Percentiles rank a stretch among this genome's conserved stretches.
Evolutionary conservation across 768 basidiomycete species (phyloP).

Genomic region (Botryobasidium botryosum): DNA sequence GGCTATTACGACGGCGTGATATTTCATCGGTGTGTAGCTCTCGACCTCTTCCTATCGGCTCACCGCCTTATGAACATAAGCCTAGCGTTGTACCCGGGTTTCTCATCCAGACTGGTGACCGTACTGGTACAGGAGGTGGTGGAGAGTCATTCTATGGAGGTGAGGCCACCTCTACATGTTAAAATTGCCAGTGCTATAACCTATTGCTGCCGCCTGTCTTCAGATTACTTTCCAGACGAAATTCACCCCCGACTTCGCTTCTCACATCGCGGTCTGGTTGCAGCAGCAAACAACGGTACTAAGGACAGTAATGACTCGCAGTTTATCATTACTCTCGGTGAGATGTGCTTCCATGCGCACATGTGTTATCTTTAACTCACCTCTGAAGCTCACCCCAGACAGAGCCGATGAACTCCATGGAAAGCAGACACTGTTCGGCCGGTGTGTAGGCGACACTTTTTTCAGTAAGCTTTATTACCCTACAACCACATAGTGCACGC

Average conservation of each 20-base stretch:
- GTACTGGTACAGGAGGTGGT: slow-evolving; percentile 75
- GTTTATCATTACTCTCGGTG: slow-evolving; percentile 88
- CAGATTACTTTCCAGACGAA: slow-evolving; percentile 90
- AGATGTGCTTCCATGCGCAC: slow-evolving; percentile 9
- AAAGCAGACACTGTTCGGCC: slow-evolving; percentile 91
- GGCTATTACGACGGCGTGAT: slow-evolving; percentile 95
- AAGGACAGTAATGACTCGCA: slow-evolving; percentile 89
- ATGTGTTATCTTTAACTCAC: neutral
- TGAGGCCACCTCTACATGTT: slow-evolving; percentile 14
- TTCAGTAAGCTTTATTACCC: slow-evolving; percentile 44
- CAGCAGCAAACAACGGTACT: slow-evolving; percentile 80
- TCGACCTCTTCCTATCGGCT: neutral
- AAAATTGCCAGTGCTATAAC: neutral
- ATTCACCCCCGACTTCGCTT: slow-evolving; percentile 83
- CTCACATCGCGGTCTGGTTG: slow-evolving; percentile 78
- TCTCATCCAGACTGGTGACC: slow-evolving; percentile 89
- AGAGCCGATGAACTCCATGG: slow-evolving; percentile 84
- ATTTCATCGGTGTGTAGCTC: too few species aligned
- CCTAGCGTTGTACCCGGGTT: slow-evolving; percentile 84
- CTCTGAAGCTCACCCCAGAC: slow-evolving; percentile 36
- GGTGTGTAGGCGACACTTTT: slow-evolving; percentile 71
- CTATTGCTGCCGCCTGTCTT: slow-evolving; percentile 14
- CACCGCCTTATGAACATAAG: neutral
- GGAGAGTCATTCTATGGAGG: slow-evolving; percentile 96
- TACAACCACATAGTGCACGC: slow-evolving; percentile 4